phyloP scores from a whole-genome alignment of 2,329 filamentous ascomycete species.

The Plectosphaerella sp. region DNA sequence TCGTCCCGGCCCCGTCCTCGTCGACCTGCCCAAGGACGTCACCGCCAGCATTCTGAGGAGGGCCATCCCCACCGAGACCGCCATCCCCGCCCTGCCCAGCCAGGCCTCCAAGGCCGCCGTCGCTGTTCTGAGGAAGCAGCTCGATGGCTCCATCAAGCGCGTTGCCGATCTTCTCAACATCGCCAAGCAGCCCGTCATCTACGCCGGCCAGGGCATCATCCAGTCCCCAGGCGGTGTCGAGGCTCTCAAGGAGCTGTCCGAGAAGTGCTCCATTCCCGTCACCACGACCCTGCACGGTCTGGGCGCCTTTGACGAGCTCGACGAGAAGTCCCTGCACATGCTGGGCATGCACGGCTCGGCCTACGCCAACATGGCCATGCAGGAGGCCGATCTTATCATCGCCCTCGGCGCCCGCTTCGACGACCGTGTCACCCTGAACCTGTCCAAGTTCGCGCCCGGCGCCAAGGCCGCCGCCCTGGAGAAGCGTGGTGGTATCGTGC shows the following conservation, averaged over 20 bases:
- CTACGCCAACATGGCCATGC: constrained; percentile 97
- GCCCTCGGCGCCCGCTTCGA: constrained; percentile 93
- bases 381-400: constrained; percentile 93
- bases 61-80: constrained; percentile 73
- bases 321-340: constrained; percentile 95
- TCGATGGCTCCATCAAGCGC: constrained; percentile 67
- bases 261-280: constrained; percentile 88
- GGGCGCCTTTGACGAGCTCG: constrained; percentile 86
- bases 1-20: constrained; percentile 87
- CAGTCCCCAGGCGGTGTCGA: constrained; percentile 72
- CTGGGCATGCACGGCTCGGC: constrained; percentile 97
- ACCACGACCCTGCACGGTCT: constrained; percentile 94
- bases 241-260: constrained; percentile 78
- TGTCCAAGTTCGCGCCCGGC: constrained; percentile 78
- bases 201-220: constrained; percentile 87
- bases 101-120: constrained; percentile 80
- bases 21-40: constrained; percentile 95
- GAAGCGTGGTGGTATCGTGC: constrained; percentile 87
- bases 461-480: constrained; percentile 73
- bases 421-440: constrained; percentile 81
- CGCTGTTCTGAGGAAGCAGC: constrained; percentile 66
- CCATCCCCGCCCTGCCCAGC: constrained; percentile 76
- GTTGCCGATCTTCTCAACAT: constrained; percentile 81
- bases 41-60: constrained; percentile 79
- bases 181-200: constrained; percentile 91